These are phyloP conservation scores for Terfezia boudieri DNA, from an alignment of 495 filamentous ascomycete species.

Conservation along the genomic window DNA sequence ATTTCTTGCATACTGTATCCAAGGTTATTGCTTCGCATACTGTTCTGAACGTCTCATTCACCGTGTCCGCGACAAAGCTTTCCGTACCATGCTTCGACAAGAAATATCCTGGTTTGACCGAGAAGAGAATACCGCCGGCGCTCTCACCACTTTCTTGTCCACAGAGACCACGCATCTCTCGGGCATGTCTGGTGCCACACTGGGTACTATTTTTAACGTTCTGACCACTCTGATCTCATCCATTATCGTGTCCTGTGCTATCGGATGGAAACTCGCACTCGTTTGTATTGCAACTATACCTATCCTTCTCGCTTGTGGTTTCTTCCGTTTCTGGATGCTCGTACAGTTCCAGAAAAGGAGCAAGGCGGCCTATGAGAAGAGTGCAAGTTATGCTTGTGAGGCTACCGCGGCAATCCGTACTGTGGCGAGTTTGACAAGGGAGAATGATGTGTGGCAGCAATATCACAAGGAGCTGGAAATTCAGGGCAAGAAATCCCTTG, in stretches of 20 bases:
- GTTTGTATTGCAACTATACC: constrained; percentile 64
- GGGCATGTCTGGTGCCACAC: constrained; percentile 55
- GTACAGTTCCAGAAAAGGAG: constrained; percentile 47
- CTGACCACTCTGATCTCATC: constrained; percentile 49
- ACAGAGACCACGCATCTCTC: constrained; percentile 70
- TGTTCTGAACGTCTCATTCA: constrained; percentile 68
- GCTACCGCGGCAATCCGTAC: constrained; percentile 80
- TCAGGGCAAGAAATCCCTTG: constrained; percentile 39
- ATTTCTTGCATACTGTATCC: constrained; percentile 42
- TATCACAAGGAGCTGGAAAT: constrained; percentile 45
- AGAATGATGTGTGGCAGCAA: constrained; percentile 48
- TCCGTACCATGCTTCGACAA: constrained; percentile 75
- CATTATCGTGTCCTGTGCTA: constrained; percentile 38
- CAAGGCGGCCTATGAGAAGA: constrained; percentile 47
- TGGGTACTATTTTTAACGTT: constrained; percentile 60
- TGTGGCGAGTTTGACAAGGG: constrained; percentile 71
- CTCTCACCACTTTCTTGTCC: constrained; percentile 63
- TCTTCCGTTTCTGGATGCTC: constrained; percentile 69
- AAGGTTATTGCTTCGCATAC: constrained; percentile 58
- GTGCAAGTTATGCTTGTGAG: constrained; percentile 72
- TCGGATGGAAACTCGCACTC: constrained; percentile 81
- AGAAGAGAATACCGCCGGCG: constrained; percentile 65
- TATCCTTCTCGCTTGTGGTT: constrained; percentile 55
- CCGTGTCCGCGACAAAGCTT: constrained; percentile 55
- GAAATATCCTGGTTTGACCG: constrained; percentile 76